Base-by-base conservation (phyloP, 2,329 filamentous ascomycete genomes). In the Hypoxylon rubiginosum region DNA sequence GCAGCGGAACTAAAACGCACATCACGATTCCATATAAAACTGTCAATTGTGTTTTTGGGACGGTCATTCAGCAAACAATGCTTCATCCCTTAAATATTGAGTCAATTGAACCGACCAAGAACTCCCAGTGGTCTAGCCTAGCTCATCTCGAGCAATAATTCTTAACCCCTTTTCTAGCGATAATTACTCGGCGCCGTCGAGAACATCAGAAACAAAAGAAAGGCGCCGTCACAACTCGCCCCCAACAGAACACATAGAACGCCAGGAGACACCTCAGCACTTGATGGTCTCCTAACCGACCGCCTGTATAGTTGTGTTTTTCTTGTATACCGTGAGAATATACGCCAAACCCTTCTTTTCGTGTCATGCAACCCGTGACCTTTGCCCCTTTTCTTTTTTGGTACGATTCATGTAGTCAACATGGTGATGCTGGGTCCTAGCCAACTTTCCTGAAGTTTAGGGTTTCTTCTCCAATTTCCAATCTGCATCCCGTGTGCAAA, bases 201-300 rank as follows among this genome's bases (percentile, higher is more conserved):
- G 58, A 34, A 34, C 24, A 11, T 43, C 26, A 7, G 17, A 57
- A 30, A 58, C 39, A 28, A 48, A 64, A 36, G 15, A 28, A 28
- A 28, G 7, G 7, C 26, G 24, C 32, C 24, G 13, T 34, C 28
- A 30, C 32, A 58, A 41, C 41, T 48, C 19, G 41, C 53, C 34
- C 8, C 48, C 61, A 58, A 58, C 68, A 76, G 50, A n/a, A n/a
- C n/a, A n/a, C n/a, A n/a, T 48, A 30, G 30, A 68, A 78, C 74
- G 73, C 78, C 73, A 59, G 79, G 83, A 84, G 83, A 84, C 82
- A 72, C 78, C 79, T 86, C 85, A 87, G 85, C 85, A 82, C 85
- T 87, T 87, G 85, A 86, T 82, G 73, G 79, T 81, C 82, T 79
- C 79, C 77, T 19, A 63, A 76, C 68, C 76, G 74, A 75, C 74